Percentiles rank a stretch among this genome's conserved stretches.
phyloP scores from a whole-genome alignment of 345 rosid species.

The Sonneratia alba region DNA sequence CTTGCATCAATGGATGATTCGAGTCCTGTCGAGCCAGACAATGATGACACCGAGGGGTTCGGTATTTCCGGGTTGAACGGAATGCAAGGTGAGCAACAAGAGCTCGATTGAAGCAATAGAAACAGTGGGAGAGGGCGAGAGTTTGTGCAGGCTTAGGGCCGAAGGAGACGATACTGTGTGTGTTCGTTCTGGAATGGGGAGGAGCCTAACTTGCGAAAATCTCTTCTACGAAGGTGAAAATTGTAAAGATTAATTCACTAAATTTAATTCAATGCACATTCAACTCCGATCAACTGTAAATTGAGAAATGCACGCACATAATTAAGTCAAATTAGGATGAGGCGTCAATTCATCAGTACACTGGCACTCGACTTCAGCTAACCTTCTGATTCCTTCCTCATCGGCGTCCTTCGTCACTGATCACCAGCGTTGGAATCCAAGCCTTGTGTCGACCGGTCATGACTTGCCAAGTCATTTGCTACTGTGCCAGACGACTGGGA shows the following conservation, averaged over 20 bases:
- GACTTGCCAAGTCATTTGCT: no score
- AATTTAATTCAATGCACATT: no score
- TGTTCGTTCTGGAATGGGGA: slow-evolving; percentile 18
- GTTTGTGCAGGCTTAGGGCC: slow-evolving; percentile 14
- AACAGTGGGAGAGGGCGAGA: slow-evolving; percentile 18
- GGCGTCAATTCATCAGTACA: no score
- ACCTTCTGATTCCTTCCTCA: no score
- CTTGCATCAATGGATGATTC: slow-evolving; percentile 8
- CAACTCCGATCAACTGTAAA: no score
- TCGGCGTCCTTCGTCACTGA: no score
- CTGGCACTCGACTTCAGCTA: no score
- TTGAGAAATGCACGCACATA: no score
- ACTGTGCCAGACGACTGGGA: no score
- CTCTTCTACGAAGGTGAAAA: slow-evolving; percentile 15
- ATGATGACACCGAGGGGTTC: background rate
- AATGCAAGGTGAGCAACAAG: slow-evolving; percentile 11
- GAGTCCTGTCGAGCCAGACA: slow-evolving; percentile 10
- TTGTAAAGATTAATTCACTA: background rate
- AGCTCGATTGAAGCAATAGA: slow-evolving; percentile 25
- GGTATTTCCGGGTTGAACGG: slow-evolving; percentile 11
- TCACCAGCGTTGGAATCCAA: no score
- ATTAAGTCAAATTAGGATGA: no score
- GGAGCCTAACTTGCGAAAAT: slow-evolving; percentile 14
- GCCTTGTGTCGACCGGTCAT: no score
- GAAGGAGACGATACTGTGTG: slow-evolving; percentile 19